phyloP scores from a whole-genome alignment of 495 filamentous ascomycete genomes.

The Umbilicaria muhlenbergii region DNA sequence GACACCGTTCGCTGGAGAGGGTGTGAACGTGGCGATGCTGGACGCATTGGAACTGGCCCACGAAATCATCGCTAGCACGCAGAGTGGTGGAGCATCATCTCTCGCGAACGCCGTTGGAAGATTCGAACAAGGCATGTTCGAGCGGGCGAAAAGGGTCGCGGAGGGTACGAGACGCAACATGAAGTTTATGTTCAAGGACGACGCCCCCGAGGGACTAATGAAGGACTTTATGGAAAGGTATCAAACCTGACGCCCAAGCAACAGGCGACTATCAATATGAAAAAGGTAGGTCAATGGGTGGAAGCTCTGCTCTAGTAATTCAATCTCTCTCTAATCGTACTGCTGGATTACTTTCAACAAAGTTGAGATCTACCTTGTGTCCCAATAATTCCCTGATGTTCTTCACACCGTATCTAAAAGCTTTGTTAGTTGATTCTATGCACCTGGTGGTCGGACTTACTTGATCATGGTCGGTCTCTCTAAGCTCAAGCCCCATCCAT shows the following conservation, averaged over 20 bases:
- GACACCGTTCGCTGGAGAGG: slow-evolving; percentile 43
- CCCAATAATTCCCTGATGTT: slow-evolving; percentile 79
- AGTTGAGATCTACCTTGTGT: slow-evolving; percentile 73
- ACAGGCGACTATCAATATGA: too few relatives aligned
- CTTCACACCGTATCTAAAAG: slow-evolving; percentile 47
- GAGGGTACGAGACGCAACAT: slow-evolving; percentile 4
- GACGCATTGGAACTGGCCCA: slow-evolving; percentile 42
- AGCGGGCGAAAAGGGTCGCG: slow-evolving; percentile 3
- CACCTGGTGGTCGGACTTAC: slow-evolving; percentile 21
- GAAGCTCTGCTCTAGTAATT: not conserved
- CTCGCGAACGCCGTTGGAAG: not conserved
- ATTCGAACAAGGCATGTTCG: too few relatives aligned
- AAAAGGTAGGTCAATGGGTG: too few relatives aligned
- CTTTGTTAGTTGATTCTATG: not conserved
- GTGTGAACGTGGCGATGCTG: slow-evolving; percentile 41
- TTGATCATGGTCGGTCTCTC: slow-evolving; percentile 98
- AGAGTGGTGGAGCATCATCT: slow-evolving; percentile 1
- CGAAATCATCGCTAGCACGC: slow-evolving; percentile 17
- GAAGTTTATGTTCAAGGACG: slow-evolving; percentile 2
- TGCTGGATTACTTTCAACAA: slow-evolving; percentile 69
- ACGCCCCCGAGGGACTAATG: too few relatives aligned
- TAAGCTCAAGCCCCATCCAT: slow-evolving; percentile 80
- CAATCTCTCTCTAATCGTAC: slow-evolving; percentile 48
- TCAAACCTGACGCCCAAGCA: too few relatives aligned
- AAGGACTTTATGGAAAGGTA: too few relatives aligned